phyloP scores from a whole-genome alignment of 352 stramenopile genomes.

The Paralagenidium karlingii region DNA sequence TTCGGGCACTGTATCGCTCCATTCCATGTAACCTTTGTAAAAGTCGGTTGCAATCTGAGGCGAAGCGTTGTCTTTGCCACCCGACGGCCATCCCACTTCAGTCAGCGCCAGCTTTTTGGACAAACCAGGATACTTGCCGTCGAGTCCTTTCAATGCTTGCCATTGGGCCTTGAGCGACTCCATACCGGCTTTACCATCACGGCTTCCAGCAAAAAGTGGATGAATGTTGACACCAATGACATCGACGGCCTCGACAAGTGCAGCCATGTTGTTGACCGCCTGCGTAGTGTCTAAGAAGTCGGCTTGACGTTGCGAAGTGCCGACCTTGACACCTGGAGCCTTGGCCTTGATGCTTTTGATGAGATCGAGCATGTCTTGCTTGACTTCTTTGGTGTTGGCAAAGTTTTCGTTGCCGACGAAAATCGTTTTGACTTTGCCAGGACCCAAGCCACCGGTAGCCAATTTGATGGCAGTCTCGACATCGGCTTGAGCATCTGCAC shows the following conservation, averaged over 20 bases:
- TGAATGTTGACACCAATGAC: constrained; percentile 64
- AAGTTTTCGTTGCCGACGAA: constrained; percentile 56
- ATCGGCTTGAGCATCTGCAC: constrained; percentile 28
- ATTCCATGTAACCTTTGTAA: no score
- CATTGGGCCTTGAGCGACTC: constrained; percentile 25
- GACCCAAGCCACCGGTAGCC: constrained; percentile 17
- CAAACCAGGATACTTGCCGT: constrained; percentile 26
- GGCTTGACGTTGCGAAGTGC: constrained; percentile 35
- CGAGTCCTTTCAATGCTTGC: constrained; percentile 17
- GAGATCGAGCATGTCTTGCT: constrained; percentile 22
- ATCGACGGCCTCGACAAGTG: constrained; percentile 38
- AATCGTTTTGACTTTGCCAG: constrained; percentile 31
- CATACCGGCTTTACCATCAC: constrained; percentile 21
- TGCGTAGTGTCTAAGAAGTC: constrained; percentile 27
- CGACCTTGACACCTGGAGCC: constrained; percentile 16
- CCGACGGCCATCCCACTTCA: constrained; percentile 49
- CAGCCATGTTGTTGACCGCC: constrained; percentile 15
- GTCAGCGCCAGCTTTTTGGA: constrained; percentile 33
- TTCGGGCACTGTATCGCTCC: no score
- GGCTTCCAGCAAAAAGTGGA: constrained; percentile 32
- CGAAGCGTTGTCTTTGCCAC: no score
- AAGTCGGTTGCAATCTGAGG: no score
- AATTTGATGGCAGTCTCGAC: constrained; percentile 21
- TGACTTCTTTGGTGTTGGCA: constrained; percentile 13
- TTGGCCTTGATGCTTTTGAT: constrained; percentile 21